Evolutionary conservation across 495 filamentous ascomycete genomes (phyloP).

Genomic region (Penicillium salamii): DNA sequence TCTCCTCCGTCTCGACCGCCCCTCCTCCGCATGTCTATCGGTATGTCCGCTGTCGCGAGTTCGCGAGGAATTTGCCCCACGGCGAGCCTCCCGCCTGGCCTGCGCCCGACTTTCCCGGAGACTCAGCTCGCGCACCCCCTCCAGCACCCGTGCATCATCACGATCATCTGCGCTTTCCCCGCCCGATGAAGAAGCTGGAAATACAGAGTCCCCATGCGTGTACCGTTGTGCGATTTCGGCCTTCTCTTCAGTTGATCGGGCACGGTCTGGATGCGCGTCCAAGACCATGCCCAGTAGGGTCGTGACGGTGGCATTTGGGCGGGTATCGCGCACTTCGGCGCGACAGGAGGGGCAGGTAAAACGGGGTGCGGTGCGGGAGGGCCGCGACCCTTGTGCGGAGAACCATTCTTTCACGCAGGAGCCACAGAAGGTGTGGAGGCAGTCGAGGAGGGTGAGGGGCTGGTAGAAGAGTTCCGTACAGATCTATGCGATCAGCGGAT

Average conservation of each 20-base stretch:
- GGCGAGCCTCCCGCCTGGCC: conserved; percentile 32
- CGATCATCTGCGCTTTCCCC: conserved; percentile 39
- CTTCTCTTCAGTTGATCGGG: conserved; percentile 64
- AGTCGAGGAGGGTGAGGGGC: conserved; percentile 93
- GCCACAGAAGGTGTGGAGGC: conserved; percentile 95
- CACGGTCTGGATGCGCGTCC: conserved; percentile 68
- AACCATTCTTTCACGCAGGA: conserved; percentile 97
- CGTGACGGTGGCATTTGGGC: conserved; percentile 78
- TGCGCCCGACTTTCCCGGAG: conserved; percentile 55
- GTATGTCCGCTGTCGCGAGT: conserved; percentile 20
- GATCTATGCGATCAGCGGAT: conserved; percentile 56
- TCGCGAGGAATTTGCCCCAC: conserved; percentile 22
- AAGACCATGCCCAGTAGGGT: conserved; percentile 78
- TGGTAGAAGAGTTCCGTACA: conserved; percentile 96
- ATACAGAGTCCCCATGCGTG: conserved; percentile 72
- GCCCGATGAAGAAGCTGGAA: conserved; percentile 18
- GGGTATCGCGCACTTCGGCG: conserved; percentile 76
- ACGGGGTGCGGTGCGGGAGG: conserved; percentile 42
- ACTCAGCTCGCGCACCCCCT: conserved; percentile 68
- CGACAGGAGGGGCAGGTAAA: conserved; percentile 94
- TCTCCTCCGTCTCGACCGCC: conserved; percentile 38
- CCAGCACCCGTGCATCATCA: conserved; percentile 66
- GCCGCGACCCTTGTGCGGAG: conserved; percentile 52
- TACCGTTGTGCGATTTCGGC: conserved; percentile 67
- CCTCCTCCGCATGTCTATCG: conserved; percentile 36